Conservation (phyloP, 179 eudicot genomes). For the Pouteria campechiana region DNA sequence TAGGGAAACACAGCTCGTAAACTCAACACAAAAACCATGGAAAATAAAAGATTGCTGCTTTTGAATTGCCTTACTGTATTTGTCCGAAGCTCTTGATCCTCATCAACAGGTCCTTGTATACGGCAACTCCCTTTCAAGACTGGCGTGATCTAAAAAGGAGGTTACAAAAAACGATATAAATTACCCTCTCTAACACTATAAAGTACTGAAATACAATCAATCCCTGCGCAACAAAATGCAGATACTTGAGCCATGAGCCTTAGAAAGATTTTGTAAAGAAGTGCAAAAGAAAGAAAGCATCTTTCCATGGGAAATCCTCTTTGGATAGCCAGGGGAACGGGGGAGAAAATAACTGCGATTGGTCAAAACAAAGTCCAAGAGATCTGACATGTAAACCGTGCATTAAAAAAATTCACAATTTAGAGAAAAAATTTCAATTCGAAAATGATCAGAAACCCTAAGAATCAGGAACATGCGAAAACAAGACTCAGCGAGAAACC, state of each 20-base stretch:
- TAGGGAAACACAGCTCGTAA: too few relatives aligned
- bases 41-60: too few relatives aligned
- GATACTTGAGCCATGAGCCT: too few relatives aligned
- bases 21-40: too few relatives aligned
- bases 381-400: too few relatives aligned
- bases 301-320: background rate
- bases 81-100: conserved; percentile 6
- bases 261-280: background rate
- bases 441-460: background rate
- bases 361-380: too few relatives aligned
- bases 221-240: background rate
- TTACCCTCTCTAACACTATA: background rate
- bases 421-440: background rate
- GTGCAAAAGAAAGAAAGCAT: background rate
- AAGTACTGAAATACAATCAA: background rate
- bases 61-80: conserved; percentile 22
- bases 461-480: background rate
- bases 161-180: background rate
- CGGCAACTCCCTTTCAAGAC: conserved; percentile 13
- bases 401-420: background rate
- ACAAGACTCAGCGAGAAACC: background rate
- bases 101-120: conserved; percentile 14
- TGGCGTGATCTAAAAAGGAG: conserved; percentile 11
- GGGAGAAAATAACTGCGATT: too few relatives aligned
- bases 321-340: too few relatives aligned